Percentiles rank a stretch among this genome's conserved stretches.
Conservation (phyloP, 1,139 yeast genomes). For the Blastobotrys ciferrii region DNA sequence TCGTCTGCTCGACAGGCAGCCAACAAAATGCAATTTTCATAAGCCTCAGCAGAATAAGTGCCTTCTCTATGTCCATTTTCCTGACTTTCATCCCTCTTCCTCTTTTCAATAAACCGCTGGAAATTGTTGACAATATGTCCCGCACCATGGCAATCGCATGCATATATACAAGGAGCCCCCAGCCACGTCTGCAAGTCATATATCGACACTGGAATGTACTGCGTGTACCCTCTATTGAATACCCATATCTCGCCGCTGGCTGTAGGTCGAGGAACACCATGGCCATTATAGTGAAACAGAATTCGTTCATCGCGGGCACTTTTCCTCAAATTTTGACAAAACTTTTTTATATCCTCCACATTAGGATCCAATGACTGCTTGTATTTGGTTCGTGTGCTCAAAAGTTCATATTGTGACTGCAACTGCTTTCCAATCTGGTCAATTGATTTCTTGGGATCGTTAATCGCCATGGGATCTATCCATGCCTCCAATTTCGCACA, state of each 20-base stretch:
- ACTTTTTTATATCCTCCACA: slow-evolving; percentile 91
- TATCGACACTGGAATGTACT: slow-evolving; percentile 90
- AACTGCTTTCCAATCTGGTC: slow-evolving; percentile 87
- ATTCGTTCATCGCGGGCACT: slow-evolving; percentile 86
- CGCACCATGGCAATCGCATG: slow-evolving; percentile 92
- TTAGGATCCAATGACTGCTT: slow-evolving; percentile 92
- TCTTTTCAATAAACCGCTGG: slow-evolving; percentile 83
- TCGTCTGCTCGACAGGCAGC: slow-evolving; percentile 93
- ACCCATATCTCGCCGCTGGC: slow-evolving; percentile 99
- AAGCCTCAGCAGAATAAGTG: slow-evolving; percentile 56
- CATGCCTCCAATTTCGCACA: slow-evolving; percentile 92
- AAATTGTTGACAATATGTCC: slow-evolving; percentile 91
- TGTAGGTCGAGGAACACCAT: slow-evolving; percentile 98
- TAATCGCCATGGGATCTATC: slow-evolving; percentile 83
- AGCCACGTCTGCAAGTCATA: slow-evolving; percentile 95
- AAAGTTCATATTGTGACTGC: slow-evolving; percentile 85
- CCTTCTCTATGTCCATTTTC: slow-evolving; percentile 23
- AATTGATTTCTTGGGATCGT: slow-evolving; percentile 87
- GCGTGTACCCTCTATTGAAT: slow-evolving; percentile 93
- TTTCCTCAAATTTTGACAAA: slow-evolving; percentile 83
- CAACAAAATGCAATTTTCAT: slow-evolving; percentile 84
- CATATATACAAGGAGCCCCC: slow-evolving; percentile 96
- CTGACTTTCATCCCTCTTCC: slow-evolving; percentile 83
- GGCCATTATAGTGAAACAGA: slow-evolving; percentile 94
- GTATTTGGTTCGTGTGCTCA: slow-evolving; percentile 82